These are phyloP conservation scores for Cyberlindnera samutprakarnensis DNA, from an alignment of 805 yeast species.

Conservation along the genomic window DNA sequence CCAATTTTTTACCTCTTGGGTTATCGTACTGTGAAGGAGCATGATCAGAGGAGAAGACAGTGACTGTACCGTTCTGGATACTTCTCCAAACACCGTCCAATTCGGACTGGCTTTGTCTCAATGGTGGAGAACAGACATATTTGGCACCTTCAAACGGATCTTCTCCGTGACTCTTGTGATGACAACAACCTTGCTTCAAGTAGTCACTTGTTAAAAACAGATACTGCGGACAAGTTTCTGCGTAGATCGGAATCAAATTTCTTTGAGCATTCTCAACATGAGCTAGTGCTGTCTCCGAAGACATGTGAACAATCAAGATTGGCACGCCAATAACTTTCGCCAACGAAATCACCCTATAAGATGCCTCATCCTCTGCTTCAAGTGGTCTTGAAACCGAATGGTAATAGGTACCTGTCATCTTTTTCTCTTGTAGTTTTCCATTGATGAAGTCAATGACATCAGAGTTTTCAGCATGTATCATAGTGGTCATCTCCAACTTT, in stretches of 20 bases:
- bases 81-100: conserved; percentile 38
- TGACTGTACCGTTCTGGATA: conserved; percentile 39
- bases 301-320: conserved; percentile 40
- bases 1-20: conserved; percentile 35
- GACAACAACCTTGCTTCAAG: conserved; percentile 22
- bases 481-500: conserved; percentile 35
- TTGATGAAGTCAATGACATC: conserved; percentile 36
- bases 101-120: conserved; percentile 32
- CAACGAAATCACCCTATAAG: conserved; percentile 37
- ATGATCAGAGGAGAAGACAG: conserved; percentile 39
- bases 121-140: conserved; percentile 43
- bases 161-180: conserved; percentile 16
- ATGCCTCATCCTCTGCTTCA: conserved; percentile 42
- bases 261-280: conserved; percentile 37
- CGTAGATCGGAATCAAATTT: conserved; percentile 33
- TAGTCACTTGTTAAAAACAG: conserved; percentile 34
- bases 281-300: conserved; percentile 32
- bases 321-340: conserved; percentile 39
- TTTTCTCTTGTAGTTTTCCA: conserved; percentile 30
- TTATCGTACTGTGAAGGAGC: conserved; percentile 37
- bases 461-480: conserved; percentile 47
- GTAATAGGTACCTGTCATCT: conserved; percentile 33
- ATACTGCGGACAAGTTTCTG: conserved; percentile 47
- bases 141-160: conserved; percentile 41
- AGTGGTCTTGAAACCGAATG: conserved; percentile 39